Conservation (phyloP, 805 yeast genomes). For the Henningerozyma blattae region DNA sequence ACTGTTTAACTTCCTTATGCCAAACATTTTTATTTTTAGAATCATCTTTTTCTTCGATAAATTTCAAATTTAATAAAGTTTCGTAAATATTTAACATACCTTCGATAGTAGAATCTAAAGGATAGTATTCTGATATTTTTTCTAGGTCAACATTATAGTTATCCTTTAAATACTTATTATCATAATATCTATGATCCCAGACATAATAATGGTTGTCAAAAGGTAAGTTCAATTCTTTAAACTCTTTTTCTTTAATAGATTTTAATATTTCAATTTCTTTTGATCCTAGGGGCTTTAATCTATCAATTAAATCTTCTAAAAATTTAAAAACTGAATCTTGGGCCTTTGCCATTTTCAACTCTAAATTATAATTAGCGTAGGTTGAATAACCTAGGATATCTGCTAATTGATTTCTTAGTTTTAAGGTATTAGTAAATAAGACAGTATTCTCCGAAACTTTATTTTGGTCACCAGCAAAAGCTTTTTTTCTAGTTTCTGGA, state of each 20-base stretch:
- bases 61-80: constrained; percentile 53
- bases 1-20: constrained; percentile 71
- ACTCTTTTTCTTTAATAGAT: constrained; percentile 42
- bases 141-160: constrained; percentile 63
- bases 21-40: constrained; percentile 36
- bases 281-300: constrained; percentile 47
- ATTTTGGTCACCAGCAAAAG: constrained; percentile 56
- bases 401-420: constrained; percentile 52
- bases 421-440: constrained; percentile 46
- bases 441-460: constrained; percentile 55
- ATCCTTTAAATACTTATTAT: constrained; percentile 51
- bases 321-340: constrained; percentile 49
- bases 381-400: constrained; percentile 50
- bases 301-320: constrained; percentile 46
- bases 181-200: constrained; percentile 68
- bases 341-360: constrained; percentile 70
- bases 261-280: constrained; percentile 39
- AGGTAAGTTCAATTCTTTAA: constrained; percentile 31
- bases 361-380: constrained; percentile 60
- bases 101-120: constrained; percentile 51
- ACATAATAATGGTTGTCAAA: constrained; percentile 36
- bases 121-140: constrained; percentile 67
- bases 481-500: constrained; percentile 53
- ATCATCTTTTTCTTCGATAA: constrained; percentile 36
- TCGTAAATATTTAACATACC: constrained; percentile 68